These are phyloP conservation scores for Fusarium sp. DNA, from an alignment of 2,329 filamentous ascomycete genomes.

Conservation along the genomic window DNA sequence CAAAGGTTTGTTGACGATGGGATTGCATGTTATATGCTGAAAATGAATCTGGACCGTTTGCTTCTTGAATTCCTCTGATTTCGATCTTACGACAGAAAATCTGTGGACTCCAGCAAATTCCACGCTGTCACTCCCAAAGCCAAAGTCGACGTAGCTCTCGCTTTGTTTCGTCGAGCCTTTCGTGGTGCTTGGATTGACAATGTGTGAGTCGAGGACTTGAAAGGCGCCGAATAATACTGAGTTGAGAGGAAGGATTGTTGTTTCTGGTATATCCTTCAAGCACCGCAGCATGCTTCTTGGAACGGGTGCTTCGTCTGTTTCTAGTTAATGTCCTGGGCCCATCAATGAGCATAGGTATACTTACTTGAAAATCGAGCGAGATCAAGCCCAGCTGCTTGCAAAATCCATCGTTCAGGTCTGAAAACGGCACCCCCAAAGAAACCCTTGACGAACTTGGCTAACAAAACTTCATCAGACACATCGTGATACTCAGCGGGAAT, in stretches of 20 bases:
- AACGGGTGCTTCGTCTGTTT: background rate
- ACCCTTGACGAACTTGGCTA: conserved; percentile 46
- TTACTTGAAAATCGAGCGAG: conserved; percentile 38
- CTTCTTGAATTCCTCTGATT: background rate
- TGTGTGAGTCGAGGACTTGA: conserved; percentile 39
- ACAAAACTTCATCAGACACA: conserved; percentile 44
- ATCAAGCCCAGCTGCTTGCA: conserved; percentile 21
- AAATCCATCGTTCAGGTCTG: conserved; percentile 38
- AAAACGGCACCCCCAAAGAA: conserved; percentile 50
- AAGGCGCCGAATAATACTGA: conserved; percentile 46
- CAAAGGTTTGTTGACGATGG: conserved; percentile 34
- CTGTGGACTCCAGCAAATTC: conserved; percentile 48
- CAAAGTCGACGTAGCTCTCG: conserved; percentile 48
- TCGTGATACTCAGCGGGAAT: conserved; percentile 22
- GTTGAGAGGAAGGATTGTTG: conserved; percentile 29
- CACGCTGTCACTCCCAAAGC: conserved; percentile 44
- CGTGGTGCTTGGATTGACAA: background rate
- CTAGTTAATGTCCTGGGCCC: no score
- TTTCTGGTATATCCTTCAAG: conserved; percentile 30
- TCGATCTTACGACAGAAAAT: conserved; percentile 43
- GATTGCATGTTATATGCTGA: conserved; percentile 46
- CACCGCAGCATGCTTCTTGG: conserved; percentile 33
- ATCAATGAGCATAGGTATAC: background rate
- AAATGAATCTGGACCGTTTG: conserved; percentile 35
- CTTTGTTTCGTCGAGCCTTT: no score